Base-by-base conservation (phyloP, 495 filamentous ascomycete species). In the Saxophila tyrrhenica region DNA sequence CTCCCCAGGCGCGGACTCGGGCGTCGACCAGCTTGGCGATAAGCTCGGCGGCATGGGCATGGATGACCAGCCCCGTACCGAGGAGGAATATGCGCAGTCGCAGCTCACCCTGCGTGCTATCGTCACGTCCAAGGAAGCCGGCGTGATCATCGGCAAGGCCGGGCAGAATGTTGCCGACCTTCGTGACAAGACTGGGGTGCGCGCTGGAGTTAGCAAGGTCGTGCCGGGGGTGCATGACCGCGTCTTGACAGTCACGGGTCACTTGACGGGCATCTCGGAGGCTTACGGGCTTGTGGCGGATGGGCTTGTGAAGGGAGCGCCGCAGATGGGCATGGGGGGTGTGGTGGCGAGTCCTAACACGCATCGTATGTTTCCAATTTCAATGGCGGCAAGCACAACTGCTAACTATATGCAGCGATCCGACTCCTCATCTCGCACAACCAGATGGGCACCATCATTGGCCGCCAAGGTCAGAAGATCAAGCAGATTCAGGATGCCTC, bases 391-490 rank as follows among this genome's bases (percentile, higher is more conserved):
- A 25, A 49, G 35, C 23, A 42, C 15, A 51, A 48, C 32, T 16
- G 58, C 72, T 74, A 62, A 73, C 65, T 5, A n/a, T 25, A 48
- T 20, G 51, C 57, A 98, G 92, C 94, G 29, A 84, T 98, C 67
- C 95, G 94, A 57, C 81, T 98, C 10, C 81, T 98, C 61, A 98
- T 98, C 66, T 97, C 94, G 19, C 92, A 98, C 73, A 97, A 97
- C 67, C 94, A 98, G 69, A 98, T 98, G 92, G 92, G 92, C 51
- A 97, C 92, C 58, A 95, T 98, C 70, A 98, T 98, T 62, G 92
- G 92, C 58, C 84, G 89, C 50, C 85, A 89, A 72, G 92, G 92
- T 43, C 77, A 94, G 56, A 97, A 96, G 75, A 98, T 98, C 75
- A 98, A 98, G 78, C 86, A 95, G 69, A 98, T 98, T 62, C 92